Evolutionary conservation across 2,329 filamentous ascomycete species (phyloP).

Genomic region (Beauveria caledonica): DNA sequence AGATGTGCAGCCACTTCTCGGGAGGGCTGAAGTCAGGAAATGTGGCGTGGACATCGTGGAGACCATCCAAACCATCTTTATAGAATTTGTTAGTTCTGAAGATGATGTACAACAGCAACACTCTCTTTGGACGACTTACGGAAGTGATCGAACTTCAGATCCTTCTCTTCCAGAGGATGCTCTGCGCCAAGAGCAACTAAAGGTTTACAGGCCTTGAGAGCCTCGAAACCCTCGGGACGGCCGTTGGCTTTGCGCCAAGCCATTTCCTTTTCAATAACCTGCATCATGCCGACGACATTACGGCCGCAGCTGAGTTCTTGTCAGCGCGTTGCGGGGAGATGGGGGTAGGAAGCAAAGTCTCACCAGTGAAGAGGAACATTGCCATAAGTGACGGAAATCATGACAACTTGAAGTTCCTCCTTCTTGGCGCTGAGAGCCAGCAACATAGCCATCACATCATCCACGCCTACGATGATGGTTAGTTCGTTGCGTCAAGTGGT

Average conservation of each 20-base stretch:
- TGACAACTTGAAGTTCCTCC: constrained; percentile 76
- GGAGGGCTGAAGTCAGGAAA: constrained; percentile 66
- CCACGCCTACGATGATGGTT: constrained; percentile 54
- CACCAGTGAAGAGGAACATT: constrained; percentile 84
- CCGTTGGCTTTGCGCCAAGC: constrained; percentile 69
- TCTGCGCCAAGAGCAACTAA: constrained; percentile 81
- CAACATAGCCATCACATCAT: constrained; percentile 84
- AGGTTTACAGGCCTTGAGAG: constrained; percentile 65
- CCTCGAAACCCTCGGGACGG: constrained; percentile 60
- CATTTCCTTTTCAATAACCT: constrained; percentile 83
- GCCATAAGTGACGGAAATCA: constrained; percentile 87
- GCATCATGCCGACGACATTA: constrained; percentile 85
- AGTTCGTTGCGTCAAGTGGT: constrained; percentile 13
- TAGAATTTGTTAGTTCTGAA: background rate
- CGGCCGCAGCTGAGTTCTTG: constrained; percentile 58
- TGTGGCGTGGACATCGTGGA: constrained; percentile 67
- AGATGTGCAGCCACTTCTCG: constrained; percentile 67
- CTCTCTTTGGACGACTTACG: constrained; percentile 45
- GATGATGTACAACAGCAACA: background rate
- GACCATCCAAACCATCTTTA: constrained; percentile 64
- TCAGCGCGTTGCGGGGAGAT: constrained; percentile 1
- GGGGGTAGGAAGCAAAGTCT: constrained; percentile 12
- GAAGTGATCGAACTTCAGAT: constrained; percentile 77
- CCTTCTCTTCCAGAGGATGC: constrained; percentile 75
- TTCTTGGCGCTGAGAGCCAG: constrained; percentile 73